Evolutionary conservation across 2,329 filamentous ascomycete genomes (phyloP), one percentile per base, ranked within the genome.

Genomic region (Calonectria fujianensis): DNA sequence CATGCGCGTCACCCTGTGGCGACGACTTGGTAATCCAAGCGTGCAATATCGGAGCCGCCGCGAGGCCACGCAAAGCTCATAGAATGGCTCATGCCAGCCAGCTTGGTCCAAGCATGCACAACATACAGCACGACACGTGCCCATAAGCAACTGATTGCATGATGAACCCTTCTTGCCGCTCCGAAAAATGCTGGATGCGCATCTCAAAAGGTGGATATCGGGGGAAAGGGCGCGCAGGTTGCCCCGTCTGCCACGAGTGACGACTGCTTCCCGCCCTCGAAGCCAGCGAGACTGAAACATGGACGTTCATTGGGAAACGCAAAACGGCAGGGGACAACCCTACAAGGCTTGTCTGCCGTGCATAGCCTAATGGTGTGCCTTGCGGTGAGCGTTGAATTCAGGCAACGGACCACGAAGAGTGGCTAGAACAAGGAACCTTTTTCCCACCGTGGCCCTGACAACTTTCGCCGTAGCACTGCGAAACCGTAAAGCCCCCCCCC

Each of bases 271-370:
- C 35, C 57, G 39, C n/a, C 57, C 57, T 41, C 39, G n/a, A 39
- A 68, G 27, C 50, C 65, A 1, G 20, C 31, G 13, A 37, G 52
- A 71, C 72, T 72, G 72, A 74, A 76, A 74, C 74, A 37, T 35
- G 69, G 32, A 66, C 66, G 51, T 61, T 66, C 20, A 37, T 52
- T 67, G 24, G 31, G 45, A 54, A 52, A 29, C 31, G 39, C 41
- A 29, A 68, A 27, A 35, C 37, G 16, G 72, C 74, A 76, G 69
- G 72, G 74, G 45, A 76, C 41, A 64, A 66, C 74, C 74, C 67
- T 64, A 39, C 73, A 70, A 27, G 37, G 24, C 39, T 10, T 27
- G 35, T 41, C 39, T 41, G 4, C 37, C 57, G 18, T 41, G 57
- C 57, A 20, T 63, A 20, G 57, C 6, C 24, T 18, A 31, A 29